Conservation (phyloP, 768 basidiomycete genomes). For the Exidia glandulosa region DNA sequence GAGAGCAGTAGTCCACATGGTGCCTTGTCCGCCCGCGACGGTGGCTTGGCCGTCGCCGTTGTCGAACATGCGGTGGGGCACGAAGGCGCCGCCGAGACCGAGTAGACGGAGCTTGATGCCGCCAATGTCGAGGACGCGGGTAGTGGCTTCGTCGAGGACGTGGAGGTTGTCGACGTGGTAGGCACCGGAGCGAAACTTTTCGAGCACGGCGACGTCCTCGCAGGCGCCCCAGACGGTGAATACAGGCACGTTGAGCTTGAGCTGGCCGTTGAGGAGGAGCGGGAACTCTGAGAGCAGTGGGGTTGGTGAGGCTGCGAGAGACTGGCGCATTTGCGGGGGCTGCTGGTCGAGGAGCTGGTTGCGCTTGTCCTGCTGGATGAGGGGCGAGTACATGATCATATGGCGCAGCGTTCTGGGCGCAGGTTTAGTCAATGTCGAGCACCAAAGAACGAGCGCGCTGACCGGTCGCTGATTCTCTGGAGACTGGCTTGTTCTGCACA, state of each 20-base stretch:
- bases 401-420: slow-evolving; percentile 71
- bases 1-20: slow-evolving; percentile 96
- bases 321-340: slow-evolving; percentile 56
- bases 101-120: slow-evolving; percentile 88
- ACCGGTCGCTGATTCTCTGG: slow-evolving; percentile 84
- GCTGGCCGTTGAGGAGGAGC: slow-evolving; percentile 75
- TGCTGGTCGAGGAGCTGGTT: slow-evolving; percentile 68
- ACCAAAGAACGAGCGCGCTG: slow-evolving; percentile 7
- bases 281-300: slow-evolving; percentile 85
- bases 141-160: slow-evolving; percentile 89
- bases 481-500: slow-evolving; percentile 62
- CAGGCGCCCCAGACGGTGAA: slow-evolving; percentile 97
- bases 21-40: slow-evolving; percentile 96
- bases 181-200: slow-evolving; percentile 78
- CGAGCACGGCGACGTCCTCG: slow-evolving; percentile 87
- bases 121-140: slow-evolving; percentile 80
- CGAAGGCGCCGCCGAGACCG: slow-evolving; percentile 92
- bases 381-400: slow-evolving; percentile 90
- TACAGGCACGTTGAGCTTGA: slow-evolving; percentile 86
- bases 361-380: slow-evolving; percentile 76
- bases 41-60: slow-evolving; percentile 90
- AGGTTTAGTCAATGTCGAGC: neutral
- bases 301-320: slow-evolving; percentile 48
- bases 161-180: slow-evolving; percentile 85
- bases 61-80: slow-evolving; percentile 90